A percentile compares a stretch with the other conserved stretches of the same genome.
phyloP scores from a whole-genome alignment of 495 filamentous ascomycete species.

The Penicillium roqueforti region DNA sequence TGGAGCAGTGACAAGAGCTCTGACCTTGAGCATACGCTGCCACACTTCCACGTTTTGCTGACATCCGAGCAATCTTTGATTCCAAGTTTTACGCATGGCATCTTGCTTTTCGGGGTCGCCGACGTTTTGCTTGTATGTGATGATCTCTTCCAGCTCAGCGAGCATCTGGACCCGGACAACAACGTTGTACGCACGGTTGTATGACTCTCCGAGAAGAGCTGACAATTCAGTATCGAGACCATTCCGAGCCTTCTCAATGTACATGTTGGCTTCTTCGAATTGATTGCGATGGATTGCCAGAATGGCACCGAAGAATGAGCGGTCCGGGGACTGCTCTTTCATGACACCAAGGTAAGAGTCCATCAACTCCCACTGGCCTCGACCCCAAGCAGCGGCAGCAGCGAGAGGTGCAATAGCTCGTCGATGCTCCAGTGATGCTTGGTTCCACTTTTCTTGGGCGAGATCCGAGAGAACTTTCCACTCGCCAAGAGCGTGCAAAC shows the following conservation, averaged over 20 bases:
- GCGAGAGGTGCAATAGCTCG: conserved; percentile 86
- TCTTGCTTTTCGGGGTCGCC: conserved; percentile 77
- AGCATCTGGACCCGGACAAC: conserved; percentile 98
- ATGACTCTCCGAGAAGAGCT: conserved; percentile 90
- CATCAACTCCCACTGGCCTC: conserved; percentile 96
- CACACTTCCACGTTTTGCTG: conserved; percentile 97
- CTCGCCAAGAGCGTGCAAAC: conserved; percentile 92
- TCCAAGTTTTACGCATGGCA: conserved; percentile 91
- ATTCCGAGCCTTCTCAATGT: conserved; percentile 87
- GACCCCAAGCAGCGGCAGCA: conserved; percentile 95
- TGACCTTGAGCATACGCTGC: conserved; percentile 95
- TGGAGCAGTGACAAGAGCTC: conserved; percentile 84
- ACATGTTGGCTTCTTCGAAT: conserved; percentile 77
- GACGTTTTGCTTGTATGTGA: conserved; percentile 86
- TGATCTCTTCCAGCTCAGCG: conserved; percentile 96
- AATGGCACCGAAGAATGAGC: conserved; percentile 96
- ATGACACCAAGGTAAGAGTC: conserved; percentile 92
- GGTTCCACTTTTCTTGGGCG: conserved; percentile 88
- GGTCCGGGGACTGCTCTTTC: conserved; percentile 87
- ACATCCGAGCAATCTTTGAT: conserved; percentile 86
- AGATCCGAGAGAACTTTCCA: conserved; percentile 89
- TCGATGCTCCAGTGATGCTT: conserved; percentile 77
- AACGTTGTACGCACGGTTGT: conserved; percentile 91
- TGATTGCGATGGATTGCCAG: conserved; percentile 90
- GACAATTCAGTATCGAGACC: conserved; percentile 93